Conservation (phyloP, 441 rosid genomes). For the Mallotus repandus region DNA sequence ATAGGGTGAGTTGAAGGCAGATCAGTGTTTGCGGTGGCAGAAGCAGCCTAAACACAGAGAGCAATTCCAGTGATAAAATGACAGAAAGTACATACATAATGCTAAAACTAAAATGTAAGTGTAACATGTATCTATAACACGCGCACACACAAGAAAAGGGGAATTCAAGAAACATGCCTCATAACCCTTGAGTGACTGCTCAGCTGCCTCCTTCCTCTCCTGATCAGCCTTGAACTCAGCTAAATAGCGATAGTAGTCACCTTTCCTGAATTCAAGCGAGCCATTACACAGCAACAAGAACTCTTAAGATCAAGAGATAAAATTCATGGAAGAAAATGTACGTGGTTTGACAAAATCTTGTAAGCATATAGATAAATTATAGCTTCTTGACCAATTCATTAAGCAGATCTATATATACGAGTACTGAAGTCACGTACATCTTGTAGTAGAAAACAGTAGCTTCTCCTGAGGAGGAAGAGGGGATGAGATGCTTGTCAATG, state of each 20-base stretch:
- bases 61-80: background rate
- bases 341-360: too few relatives aligned
- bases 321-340: too few relatives aligned
- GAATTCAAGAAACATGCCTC: conserved; percentile 48
- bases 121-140: too few relatives aligned
- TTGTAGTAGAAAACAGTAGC: conserved; percentile 98
- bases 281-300: background rate
- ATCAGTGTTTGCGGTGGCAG: conserved; percentile 77
- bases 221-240: conserved; percentile 99
- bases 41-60: conserved; percentile 60
- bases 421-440: conserved; percentile 48
- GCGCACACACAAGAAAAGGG: background rate
- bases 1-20: conserved; percentile 98
- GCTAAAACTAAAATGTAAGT: background rate
- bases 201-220: conserved; percentile 93
- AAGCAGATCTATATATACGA: background rate
- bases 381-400: background rate
- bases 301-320: background rate
- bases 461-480: conserved; percentile 86
- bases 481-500: conserved; percentile 84
- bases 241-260: conserved; percentile 90
- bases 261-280: conserved; percentile 63
- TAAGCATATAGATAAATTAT: too few relatives aligned
- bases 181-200: conserved; percentile 89
- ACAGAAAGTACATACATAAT: too few relatives aligned